Evolutionary conservation across 108 stramenopile genomes (phyloP), one percentile per base, ranked within the genome.

Genomic region (Mayamaea pseudoterrestris): DNA sequence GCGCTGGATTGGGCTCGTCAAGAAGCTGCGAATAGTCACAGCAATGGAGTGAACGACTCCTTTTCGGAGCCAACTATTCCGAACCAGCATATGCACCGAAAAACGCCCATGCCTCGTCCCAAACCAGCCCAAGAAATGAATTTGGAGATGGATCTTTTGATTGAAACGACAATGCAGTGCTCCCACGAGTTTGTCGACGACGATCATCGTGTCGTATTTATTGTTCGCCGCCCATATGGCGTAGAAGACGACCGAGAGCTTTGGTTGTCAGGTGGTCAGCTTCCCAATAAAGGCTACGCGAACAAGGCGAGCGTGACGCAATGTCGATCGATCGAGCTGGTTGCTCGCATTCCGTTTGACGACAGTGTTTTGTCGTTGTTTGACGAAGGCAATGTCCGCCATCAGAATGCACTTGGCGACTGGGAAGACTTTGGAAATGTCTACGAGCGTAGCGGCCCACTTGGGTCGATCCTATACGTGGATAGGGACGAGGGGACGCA

Each of bases 391-490:
- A 44, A 22, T 34, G 75, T 67, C 35, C 58, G 66, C 56, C 66
- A 68, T 48, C 58, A 26, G 5, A 14, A 20, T 16, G 16, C 23
- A 2, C 32, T 31, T 2, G 40, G 36, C 27, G 37, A 39, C 8
- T 85, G 76, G 78, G 55, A 56, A 35, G 52, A 60, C 9, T 66
- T 63, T 45, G 62, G 58, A 20, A 50, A 78, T 66, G 66, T 79
- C 1, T 76, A 83, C 17, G 65, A 69, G 16, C 56, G 61, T 58
- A 69, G 74, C 47, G 46, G 70, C 8, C 64, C 68, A 12, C 53
- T 88, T 20, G 85, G 85, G 17, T 55, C 44, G 36, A 66, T 81
- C 18, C 70, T 65, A 20, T 88, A 74, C 44, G 80, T 88, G 54
- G 85, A 88, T 60, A 39, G 8, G 37, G 61, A 49, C 14, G 60